Conservation (phyloP, 352 stramenopile species). For the Phytophthora brassicae region DNA sequence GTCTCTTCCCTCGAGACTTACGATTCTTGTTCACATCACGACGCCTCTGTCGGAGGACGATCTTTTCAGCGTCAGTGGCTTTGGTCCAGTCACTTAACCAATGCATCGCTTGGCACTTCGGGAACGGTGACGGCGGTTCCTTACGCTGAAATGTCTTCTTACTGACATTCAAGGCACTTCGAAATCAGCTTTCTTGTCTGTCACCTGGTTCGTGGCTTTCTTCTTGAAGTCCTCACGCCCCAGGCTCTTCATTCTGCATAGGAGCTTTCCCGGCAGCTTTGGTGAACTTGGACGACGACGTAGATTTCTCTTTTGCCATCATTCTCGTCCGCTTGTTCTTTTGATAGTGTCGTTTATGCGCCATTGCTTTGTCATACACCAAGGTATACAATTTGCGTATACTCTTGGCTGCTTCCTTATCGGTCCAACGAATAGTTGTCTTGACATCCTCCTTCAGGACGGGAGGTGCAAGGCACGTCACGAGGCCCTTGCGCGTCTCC, state of each 20-base stretch:
- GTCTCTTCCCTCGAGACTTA: background rate
- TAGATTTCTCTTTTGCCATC: background rate
- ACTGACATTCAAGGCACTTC: no score
- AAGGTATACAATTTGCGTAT: background rate
- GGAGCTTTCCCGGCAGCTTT: background rate
- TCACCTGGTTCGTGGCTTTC: background rate
- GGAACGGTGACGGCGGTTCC: background rate
- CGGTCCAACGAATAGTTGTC: background rate
- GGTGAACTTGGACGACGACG: background rate
- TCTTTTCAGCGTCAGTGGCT: constrained; percentile 2
- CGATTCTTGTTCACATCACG: background rate
- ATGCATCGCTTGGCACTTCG: no score
- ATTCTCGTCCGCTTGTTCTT: background rate
- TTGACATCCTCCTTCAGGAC: background rate
- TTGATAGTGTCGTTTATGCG: constrained; percentile 2
- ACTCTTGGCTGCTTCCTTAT: background rate
- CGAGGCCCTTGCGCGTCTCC: background rate
- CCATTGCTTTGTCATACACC: background rate
- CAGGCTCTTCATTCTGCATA: background rate
- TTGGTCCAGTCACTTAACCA: background rate
- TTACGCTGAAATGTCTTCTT: no score
- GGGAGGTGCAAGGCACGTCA: background rate
- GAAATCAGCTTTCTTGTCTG: background rate
- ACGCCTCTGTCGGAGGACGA: background rate
- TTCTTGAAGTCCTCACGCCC: background rate